Evolutionary conservation across 805 yeast species (phyloP), one percentile per base, ranked within the genome.

Genomic region (Teunomyces kruisii): DNA sequence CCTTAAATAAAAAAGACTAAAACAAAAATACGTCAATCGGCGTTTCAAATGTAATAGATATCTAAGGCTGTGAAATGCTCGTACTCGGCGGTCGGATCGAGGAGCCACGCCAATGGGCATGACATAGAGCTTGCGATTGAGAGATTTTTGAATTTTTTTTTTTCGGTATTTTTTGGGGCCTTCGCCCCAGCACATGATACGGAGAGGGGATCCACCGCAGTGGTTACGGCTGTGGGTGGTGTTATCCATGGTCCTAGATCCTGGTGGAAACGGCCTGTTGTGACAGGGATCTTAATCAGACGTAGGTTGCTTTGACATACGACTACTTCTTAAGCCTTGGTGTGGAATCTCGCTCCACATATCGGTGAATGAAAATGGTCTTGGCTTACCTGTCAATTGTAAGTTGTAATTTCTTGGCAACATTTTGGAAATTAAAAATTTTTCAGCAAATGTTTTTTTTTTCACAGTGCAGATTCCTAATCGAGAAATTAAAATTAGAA

Each of bases 351-450:
- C 19, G 38, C 38, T 24, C 19, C 22, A n/a, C 13, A 35, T 24
- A 12, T 19, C 38, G 38, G 38, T 22, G 38, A 35, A 35, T 35
- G 38, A 35, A 35, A 35, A 35, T 19, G 28, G 38, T 35, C 38
- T 35, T 35, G 38, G 38, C 38, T 35, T 19, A 35, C 28, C 38
- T 35, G 38, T 35, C 38, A 35, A 35, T 35, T 12, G 22, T 22
- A 13, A 12, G 9, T 6, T 3, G 14, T 10, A 35, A 35, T 35
- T 35, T 35, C 38, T 35, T 35, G 38, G 38, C 38, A 35, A 35
- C 38, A 35, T 19, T 22, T 5, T 9, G 3, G 26, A 9, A 12
- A n/a, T 35, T 17, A 35, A 35, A 22, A 8, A 35, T 35, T 35
- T 35, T 35, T 16, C 12, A 6, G n/a, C 28, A 6, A 9, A 26